phyloP scores from a whole-genome alignment of 2,329 filamentous ascomycete species.

The Calcarisporium arbuscula region DNA sequence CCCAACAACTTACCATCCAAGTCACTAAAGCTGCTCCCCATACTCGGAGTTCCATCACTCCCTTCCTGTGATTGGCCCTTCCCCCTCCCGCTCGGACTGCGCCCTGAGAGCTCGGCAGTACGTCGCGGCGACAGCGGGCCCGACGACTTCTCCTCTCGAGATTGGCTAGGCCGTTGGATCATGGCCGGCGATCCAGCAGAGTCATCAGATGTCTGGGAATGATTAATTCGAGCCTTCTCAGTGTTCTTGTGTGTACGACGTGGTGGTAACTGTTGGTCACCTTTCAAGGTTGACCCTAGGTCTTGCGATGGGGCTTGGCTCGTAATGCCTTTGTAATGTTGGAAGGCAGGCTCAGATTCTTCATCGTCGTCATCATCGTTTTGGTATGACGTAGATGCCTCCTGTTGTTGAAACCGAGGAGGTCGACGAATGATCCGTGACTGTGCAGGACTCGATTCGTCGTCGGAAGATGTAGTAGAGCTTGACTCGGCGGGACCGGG shows the following conservation, averaged over 20 bases:
- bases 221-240: slow-evolving; percentile 30
- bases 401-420: slow-evolving; percentile 40
- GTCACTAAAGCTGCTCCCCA: slow-evolving; percentile 83
- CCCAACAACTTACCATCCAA: slow-evolving; percentile 56
- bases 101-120: slow-evolving; percentile 49
- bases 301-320: slow-evolving; percentile 34
- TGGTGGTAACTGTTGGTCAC: slow-evolving; percentile 29
- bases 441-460: slow-evolving; percentile 47
- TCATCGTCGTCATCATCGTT: slow-evolving; percentile 55
- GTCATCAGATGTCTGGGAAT: slow-evolving; percentile 57
- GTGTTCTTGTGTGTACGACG: slow-evolving; percentile 22
- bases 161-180: slow-evolving; percentile 21
- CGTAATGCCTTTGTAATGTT: slow-evolving; percentile 35
- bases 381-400: slow-evolving; percentile 24
- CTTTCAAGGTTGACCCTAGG: slow-evolving; percentile 46
- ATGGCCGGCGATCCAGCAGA: slow-evolving; percentile 48
- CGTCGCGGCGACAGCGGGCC: slow-evolving; percentile 54
- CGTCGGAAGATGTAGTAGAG: slow-evolving; percentile 36
- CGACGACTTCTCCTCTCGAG: slow-evolving; percentile 26
- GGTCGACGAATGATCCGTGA: slow-evolving; percentile 56
- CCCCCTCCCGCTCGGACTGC: slow-evolving; percentile 45
- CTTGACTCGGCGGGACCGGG: slow-evolving; percentile 31
- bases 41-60: slow-evolving; percentile 70
- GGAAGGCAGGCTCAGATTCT: slow-evolving; percentile 50
- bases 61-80: slow-evolving; percentile 51